Evolutionary conservation across 306 rosid species (phyloP).

Genomic region (Vigna angularis): DNA sequence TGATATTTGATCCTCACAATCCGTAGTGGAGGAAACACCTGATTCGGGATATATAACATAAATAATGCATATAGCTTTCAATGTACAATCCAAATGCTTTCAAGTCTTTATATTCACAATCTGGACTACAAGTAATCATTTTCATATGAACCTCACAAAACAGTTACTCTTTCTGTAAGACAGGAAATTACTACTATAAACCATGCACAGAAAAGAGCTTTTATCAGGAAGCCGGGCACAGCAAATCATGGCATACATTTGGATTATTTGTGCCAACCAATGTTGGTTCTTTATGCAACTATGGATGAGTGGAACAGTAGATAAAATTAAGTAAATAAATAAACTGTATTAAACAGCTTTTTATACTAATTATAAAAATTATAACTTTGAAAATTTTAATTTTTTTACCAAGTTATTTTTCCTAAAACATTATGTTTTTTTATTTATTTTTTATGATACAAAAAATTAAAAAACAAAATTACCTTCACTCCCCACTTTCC

Average conservation of each 20-base stretch:
- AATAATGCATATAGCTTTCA: neutral
- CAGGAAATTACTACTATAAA: slow-evolving; percentile 13
- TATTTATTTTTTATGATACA: no score
- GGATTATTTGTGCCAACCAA: no score
- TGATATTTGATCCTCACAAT: slow-evolving; percentile 76
- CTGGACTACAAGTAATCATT: slow-evolving; percentile 6
- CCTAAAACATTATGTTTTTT: neutral
- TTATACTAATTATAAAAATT: neutral
- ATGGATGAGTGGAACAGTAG: neutral
- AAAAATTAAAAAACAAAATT: no score
- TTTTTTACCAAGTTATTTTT: neutral
- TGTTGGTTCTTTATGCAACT: no score
- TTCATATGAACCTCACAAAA: slow-evolving; percentile 13
- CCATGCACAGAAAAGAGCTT: neutral
- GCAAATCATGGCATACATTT: neutral
- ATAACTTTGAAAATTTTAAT: no score
- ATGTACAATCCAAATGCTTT: no score
- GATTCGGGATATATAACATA: slow-evolving; percentile 34
- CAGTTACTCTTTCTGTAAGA: slow-evolving; percentile 7
- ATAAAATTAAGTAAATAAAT: neutral
- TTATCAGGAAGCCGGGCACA: slow-evolving; percentile 14
- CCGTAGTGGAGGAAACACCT: slow-evolving; percentile 76
- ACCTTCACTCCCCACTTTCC: no score
- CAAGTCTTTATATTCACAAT: slow-evolving; percentile 13
- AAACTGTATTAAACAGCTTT: neutral